Evolutionary conservation across 352 stramenopile genomes (phyloP), one percentile per base, ranked within the genome.

Genomic region (Phytophthora brassicae): DNA sequence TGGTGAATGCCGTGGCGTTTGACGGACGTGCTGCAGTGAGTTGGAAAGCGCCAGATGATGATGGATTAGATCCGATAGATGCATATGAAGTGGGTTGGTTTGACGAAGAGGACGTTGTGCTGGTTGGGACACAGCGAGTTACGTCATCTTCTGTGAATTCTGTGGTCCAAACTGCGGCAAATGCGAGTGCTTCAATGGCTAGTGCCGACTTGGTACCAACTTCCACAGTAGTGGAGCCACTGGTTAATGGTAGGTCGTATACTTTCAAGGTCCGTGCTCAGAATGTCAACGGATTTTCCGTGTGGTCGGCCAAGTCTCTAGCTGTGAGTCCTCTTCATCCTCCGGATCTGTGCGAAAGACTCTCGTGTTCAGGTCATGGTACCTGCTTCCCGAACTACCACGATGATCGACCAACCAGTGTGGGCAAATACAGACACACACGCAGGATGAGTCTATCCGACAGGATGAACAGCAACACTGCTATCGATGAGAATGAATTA

Each of bases 261-360:
- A 70, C 71, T 6, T 91, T 91, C 62, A 89, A 89, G 55, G 82
- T 89, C 36, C 74, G 79, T 8, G 79, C 82, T 3, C 76, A 75
- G 44, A 91, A 91, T 52, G 38, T 72, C 8, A 81, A 89, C 20
- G 82, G 82, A 17, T 79, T 70, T 44, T 91, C 82, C 8, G 77
- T 80, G 22, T 89, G 78, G 78, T 89, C 80, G 23, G 82, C 82
- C 50, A 88, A 88, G 60, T 91, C 82, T 22, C 67, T 84, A 6
- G 73, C 76, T 5, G 82, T 91, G 64, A 89, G 77, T 54, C 80
- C 80, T 6, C 63, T 91, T 56, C 80, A 90, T 45, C 82, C 82
- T 19, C 75, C 82, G 14, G 80, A 91, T 70, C 51, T 91, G n/a
- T 91, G 82, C 35, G 78, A 68, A 11, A 66, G 77, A 23, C 56